These are phyloP conservation scores for Bryoerythrophyllum caledonicum DNA, from an alignment of 225 moss, liverwort and hornwort species.

Conservation along the genomic window DNA sequence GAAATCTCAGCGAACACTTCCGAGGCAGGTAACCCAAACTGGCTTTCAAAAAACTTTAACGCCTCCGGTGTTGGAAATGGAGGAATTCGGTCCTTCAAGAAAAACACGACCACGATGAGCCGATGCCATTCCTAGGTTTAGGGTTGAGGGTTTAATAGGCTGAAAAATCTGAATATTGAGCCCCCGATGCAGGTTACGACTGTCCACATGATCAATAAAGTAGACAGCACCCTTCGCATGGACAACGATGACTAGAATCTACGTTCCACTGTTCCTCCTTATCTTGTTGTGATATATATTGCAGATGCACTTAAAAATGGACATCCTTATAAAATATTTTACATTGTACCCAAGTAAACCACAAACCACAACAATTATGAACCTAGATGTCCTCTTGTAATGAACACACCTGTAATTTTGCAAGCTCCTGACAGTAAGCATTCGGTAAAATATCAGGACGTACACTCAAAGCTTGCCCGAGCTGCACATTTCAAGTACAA, in stretches of 20 bases:
- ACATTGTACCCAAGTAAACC: not conserved
- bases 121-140: not conserved
- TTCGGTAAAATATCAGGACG: constrained; percentile 73
- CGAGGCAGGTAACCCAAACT: constrained; percentile 65
- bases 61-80: constrained; percentile 71
- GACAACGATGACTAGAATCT: not conserved
- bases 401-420: constrained; percentile 67
- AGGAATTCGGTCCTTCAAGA: constrained; percentile 66
- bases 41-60: constrained; percentile 51
- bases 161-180: not conserved
- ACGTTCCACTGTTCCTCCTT: not conserved
- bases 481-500: constrained; percentile 41
- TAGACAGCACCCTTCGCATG: constrained; percentile 3
- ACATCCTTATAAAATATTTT: not conserved
- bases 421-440: constrained; percentile 70
- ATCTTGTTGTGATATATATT: not conserved
- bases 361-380: not conserved
- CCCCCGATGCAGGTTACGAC: constrained; percentile 6
- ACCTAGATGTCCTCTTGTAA: not conserved
- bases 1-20: constrained; percentile 68
- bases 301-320: not conserved
- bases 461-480: constrained; percentile 82
- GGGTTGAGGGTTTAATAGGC: not conserved
- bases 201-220: not conserved
- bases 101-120: not conserved